Percentiles rank a stretch among this genome's conserved stretches.
Conservation (phyloP, 2,329 filamentous ascomycete species). For the Scleromitrula shiraiana region DNA sequence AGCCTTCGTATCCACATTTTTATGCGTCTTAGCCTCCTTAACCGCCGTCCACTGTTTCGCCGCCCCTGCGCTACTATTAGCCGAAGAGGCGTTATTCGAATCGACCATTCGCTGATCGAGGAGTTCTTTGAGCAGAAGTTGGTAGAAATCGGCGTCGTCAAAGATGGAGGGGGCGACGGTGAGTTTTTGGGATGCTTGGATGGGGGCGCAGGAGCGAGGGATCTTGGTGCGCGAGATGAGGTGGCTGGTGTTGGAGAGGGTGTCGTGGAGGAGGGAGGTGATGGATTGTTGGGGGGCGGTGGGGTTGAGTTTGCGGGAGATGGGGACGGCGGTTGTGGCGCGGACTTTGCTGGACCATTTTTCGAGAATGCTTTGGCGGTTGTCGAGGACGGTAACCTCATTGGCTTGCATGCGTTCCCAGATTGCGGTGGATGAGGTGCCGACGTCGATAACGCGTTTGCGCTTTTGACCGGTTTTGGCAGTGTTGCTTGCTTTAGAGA, state of each 20-base stretch:
- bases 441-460: constrained; percentile 44
- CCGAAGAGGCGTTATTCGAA: constrained; percentile 38
- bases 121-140: constrained; percentile 83
- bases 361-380: constrained; percentile 67
- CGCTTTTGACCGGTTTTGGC: constrained; percentile 49
- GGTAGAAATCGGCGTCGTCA: constrained; percentile 94
- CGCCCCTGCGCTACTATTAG: constrained; percentile 31
- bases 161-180: constrained; percentile 60
- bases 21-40: constrained; percentile 71
- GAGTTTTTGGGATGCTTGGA: constrained; percentile 52
- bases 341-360: constrained; percentile 85
- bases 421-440: constrained; percentile 55
- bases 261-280: constrained; percentile 59
- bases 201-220: constrained; percentile 68
- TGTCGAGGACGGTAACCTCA: constrained; percentile 50
- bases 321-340: constrained; percentile 47
- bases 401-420: constrained; percentile 64
- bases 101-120: constrained; percentile 80
- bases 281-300: constrained; percentile 49
- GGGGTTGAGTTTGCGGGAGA: constrained; percentile 49
- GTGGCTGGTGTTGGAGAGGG: constrained; percentile 58
- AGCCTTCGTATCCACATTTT: constrained; percentile 83
- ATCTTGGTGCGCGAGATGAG: constrained; percentile 61
- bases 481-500: constrained; percentile 42
- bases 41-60: constrained; percentile 53